These are phyloP conservation scores for Phytopythium ostracodes DNA, from an alignment of 352 stramenopile species.

Conservation along the genomic window DNA sequence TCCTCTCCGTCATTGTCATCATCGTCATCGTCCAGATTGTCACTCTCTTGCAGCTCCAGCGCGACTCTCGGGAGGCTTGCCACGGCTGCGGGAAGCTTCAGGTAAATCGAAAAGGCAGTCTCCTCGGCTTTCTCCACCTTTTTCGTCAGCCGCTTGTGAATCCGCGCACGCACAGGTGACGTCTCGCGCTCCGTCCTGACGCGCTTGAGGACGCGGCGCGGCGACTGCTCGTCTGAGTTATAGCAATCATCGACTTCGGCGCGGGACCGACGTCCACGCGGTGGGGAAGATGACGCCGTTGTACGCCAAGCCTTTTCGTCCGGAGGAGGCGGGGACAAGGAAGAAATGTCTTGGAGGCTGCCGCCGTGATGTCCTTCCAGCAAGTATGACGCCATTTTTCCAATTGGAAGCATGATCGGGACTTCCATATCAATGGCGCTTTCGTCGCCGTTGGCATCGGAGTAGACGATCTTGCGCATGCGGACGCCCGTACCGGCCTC, in stretches of 20 bases:
- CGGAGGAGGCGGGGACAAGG: slow-evolving; percentile 56
- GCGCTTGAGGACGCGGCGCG: slow-evolving; percentile 24
- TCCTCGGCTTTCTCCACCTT: slow-evolving; percentile 50
- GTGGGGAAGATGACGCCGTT: too few relatives aligned
- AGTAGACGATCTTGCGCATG: slow-evolving; percentile 55
- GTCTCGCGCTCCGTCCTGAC: slow-evolving; percentile 34
- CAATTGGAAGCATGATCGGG: slow-evolving; percentile 57
- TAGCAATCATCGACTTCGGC: slow-evolving; percentile 13
- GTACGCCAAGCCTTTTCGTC: slow-evolving; percentile 40
- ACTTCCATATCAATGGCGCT: slow-evolving; percentile 72
- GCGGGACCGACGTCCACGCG: slow-evolving; percentile 15
- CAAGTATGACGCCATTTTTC: slow-evolving; percentile 55
- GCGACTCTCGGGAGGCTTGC: slow-evolving; percentile 60
- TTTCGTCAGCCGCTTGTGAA: slow-evolving; percentile 45
- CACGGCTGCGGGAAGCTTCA: slow-evolving; percentile 57
- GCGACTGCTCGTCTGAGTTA: slow-evolving; percentile 22
- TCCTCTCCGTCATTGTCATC: slow-evolving; percentile 17
- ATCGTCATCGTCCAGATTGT: slow-evolving; percentile 15
- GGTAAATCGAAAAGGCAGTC: slow-evolving; percentile 56
- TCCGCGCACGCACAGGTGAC: slow-evolving; percentile 49
- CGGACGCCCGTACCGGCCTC: slow-evolving; percentile 57
- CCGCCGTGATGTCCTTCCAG: slow-evolving; percentile 30
- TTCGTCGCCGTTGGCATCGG: slow-evolving; percentile 43
- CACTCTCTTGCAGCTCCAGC: slow-evolving; percentile 66
- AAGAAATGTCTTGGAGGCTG: slow-evolving; percentile 32